phyloP scores from a whole-genome alignment of 805 yeast genomes.

The Ogataea ramenticola region DNA sequence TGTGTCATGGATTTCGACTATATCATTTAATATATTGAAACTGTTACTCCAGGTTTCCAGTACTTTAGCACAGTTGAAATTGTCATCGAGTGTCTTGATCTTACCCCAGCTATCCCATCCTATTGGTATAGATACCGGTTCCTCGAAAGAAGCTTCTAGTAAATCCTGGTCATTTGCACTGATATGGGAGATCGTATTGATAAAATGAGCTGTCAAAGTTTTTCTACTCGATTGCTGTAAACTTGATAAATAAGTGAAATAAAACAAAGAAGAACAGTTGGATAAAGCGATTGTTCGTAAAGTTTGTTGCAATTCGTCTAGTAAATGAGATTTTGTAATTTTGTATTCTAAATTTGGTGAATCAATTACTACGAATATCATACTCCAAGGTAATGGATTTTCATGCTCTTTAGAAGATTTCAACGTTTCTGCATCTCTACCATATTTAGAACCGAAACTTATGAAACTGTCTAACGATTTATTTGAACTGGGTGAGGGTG shows the following conservation, averaged over 20 bases:
- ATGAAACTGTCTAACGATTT: not conserved
- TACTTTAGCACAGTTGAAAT: slow-evolving; percentile 20
- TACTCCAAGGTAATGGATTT: not conserved
- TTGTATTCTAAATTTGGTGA: not conserved
- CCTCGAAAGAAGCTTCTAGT: not conserved
- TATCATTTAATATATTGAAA: too few species aligned
- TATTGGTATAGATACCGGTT: slow-evolving; percentile 29
- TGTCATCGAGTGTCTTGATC: slow-evolving; percentile 33
- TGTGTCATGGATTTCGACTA: too few species aligned
- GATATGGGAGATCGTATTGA: too few species aligned
- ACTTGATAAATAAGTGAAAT: not conserved
- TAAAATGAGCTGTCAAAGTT: too few species aligned
- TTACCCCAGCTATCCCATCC: slow-evolving; percentile 49
- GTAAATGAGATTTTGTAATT: not conserved
- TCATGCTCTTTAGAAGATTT: not conserved
- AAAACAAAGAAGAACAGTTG: not conserved
- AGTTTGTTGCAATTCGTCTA: slow-evolving; percentile 1
- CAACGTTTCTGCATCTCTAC: not conserved
- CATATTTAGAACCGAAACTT: not conserved
- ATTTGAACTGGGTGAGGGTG: too few species aligned
- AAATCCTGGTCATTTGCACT: slow-evolving; percentile 1
- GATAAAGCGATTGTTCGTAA: not conserved
- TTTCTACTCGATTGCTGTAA: too few species aligned
- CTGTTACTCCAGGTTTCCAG: slow-evolving; percentile 5
- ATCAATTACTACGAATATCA: not conserved